Base-by-base conservation (phyloP, 179 eudicot species). In the Sideroxylon spinosum region DNA sequence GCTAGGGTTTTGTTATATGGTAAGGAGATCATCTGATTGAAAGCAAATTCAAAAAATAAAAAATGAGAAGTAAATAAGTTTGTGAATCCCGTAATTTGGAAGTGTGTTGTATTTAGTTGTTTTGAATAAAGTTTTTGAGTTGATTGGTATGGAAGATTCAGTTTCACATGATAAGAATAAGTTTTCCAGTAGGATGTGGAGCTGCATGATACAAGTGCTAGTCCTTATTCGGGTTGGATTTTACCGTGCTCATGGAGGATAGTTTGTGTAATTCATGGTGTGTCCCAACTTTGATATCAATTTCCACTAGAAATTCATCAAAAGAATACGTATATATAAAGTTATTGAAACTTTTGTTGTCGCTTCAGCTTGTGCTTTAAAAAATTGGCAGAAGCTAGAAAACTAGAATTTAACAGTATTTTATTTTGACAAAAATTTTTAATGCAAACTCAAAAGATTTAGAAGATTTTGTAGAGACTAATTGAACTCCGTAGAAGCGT, bases 1-100 rank as follows among this genome's bases (percentile, higher is more conserved):
- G 88, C 98, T 64, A 85, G 92, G 76, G 83, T 89, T 84, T 78
- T 95, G 85, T 82, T 90, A 56, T 68, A 83, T 83, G 97, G 98
- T 95, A 89, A 73, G 57, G 1, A 73, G 23, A 28, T 74, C 32
- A 44, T 69, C 20, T 32, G 4, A 25, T 25, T 11, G 49, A 20
- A 60, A 20, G 3, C 3, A 55, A 55, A 72, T 0, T 9, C 6
- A 1, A 0, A 4, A 16, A 7, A 22, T 44, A 6, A 9, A 19
- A 37, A 60, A 25, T 10, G 49, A 60, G 2, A 20, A 61, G 64
- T 8, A 59, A 73, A n/a, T 53, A 25, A 20, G 44, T 55, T 50
- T 23, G 9, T n/a, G 6, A 25, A 13, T 50, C 60, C 70, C 57
- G 16, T 11, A 50, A 26, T 72, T 72, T n/a, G 9, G 20, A 72